Conservation (phyloP, 2,329 filamentous ascomycete species). For the Aaosphaeria pasadenensis region DNA sequence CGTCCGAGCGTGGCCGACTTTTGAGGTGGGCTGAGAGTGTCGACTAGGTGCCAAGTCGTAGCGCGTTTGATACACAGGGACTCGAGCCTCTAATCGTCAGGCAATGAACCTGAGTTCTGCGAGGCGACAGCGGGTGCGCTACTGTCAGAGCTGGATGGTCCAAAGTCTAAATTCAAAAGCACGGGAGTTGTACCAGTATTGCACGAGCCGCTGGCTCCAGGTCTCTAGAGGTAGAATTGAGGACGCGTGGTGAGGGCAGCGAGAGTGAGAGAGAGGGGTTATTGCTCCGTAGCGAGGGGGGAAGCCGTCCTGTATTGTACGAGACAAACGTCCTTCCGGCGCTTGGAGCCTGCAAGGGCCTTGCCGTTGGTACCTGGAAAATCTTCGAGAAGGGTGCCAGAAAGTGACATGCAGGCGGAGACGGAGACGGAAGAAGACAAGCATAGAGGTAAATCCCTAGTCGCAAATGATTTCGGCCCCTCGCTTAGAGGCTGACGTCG, state of each 20-base stretch:
- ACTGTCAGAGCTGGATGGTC: no score
- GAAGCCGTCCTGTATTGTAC: conserved; percentile 1
- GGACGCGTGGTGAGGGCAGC: neutral
- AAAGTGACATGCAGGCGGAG: conserved; percentile 10
- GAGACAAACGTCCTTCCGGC: neutral
- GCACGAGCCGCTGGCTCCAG: no score
- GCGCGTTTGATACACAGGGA: conserved; percentile 31
- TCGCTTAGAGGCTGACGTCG: conserved; percentile 1
- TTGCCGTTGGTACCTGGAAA: conserved; percentile 31
- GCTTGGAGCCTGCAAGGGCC: conserved; percentile 23
- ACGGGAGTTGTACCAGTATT: neutral
- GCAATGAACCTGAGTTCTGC: conserved; percentile 1
- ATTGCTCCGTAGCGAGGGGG: conserved; percentile 5
- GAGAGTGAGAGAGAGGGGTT: neutral
- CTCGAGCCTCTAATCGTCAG: conserved; percentile 1
- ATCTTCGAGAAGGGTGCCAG: conserved; percentile 6
- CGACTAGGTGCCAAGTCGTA: conserved; percentile 21
- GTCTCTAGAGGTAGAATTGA: neutral
- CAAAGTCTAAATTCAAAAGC: no score
- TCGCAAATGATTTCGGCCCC: neutral
- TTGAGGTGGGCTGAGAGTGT: conserved; percentile 33
- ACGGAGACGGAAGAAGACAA: conserved; percentile 1
- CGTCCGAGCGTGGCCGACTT: conserved; percentile 31
- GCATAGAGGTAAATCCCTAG: conserved; percentile 1
- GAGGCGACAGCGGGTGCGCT: neutral